Conservation (phyloP, 495 filamentous ascomycete genomes). For the Neurospora sp. region DNA sequence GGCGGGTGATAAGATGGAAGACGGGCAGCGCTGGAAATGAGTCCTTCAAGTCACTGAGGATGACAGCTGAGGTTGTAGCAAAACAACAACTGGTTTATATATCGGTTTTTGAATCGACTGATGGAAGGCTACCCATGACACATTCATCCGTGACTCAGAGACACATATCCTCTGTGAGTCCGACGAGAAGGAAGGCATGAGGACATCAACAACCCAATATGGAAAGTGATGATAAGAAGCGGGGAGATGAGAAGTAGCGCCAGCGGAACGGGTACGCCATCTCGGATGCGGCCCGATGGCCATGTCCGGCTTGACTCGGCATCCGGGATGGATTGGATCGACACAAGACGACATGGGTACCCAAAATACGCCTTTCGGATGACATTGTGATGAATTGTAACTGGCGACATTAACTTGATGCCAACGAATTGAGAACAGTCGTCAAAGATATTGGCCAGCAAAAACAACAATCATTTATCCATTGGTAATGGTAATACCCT, state of each 20-base stretch:
- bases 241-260: background rate
- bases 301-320: background rate
- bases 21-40: no score
- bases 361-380: background rate
- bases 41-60: no score
- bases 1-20: background rate
- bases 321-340: background rate
- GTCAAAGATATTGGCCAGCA: background rate
- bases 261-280: background rate
- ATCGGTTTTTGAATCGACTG: no score
- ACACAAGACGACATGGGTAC: background rate
- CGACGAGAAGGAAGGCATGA: background rate
- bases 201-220: background rate
- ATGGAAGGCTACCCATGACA: background rate
- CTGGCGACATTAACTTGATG: no score
- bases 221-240: background rate
- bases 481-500: background rate
- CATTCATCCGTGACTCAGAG: background rate
- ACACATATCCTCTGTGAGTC: background rate
- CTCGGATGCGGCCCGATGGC: background rate
- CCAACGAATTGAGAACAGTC: background rate
- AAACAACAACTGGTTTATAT: no score
- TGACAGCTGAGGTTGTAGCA: no score
- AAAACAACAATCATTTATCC: no score
- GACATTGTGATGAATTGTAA: no score